A percentile compares a stretch with the other conserved stretches of the same genome.
phyloP scores from a whole-genome alignment of 108 stramenopile species.

The Parietichytrium sp. region DNA sequence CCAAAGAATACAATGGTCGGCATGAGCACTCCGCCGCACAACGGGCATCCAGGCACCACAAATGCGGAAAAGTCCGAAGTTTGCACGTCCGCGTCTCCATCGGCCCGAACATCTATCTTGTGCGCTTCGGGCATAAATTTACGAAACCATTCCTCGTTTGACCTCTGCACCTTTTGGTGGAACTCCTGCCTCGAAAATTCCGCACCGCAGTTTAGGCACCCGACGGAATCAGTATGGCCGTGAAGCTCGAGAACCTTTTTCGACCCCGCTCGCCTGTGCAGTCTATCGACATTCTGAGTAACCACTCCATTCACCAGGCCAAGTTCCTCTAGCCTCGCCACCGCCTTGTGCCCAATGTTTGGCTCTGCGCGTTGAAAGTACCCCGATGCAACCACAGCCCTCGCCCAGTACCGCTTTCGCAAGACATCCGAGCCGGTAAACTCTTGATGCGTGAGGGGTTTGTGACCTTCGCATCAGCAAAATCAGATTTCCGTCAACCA shows the following conservation, averaged over 20 bases:
- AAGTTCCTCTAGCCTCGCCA: conserved; percentile 74
- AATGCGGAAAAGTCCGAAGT: conserved; percentile 66
- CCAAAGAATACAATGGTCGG: conserved; percentile 93
- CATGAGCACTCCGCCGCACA: conserved; percentile 81
- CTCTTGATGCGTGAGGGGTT: conserved; percentile 92
- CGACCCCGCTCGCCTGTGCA: conserved; percentile 81
- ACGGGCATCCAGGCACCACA: conserved; percentile 68
- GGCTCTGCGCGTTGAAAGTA: conserved; percentile 73
- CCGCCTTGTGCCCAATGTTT: conserved; percentile 78
- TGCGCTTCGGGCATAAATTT: not conserved
- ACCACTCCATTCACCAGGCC: conserved; percentile 72
- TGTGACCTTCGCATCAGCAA: no score
- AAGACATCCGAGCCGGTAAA: conserved; percentile 69
- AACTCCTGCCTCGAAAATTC: conserved; percentile 67
- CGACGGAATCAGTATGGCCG: conserved; percentile 72
- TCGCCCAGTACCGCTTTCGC: conserved; percentile 91
- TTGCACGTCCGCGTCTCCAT: conserved; percentile 83
- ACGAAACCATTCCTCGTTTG: conserved; percentile 56
- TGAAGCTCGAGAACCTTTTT: conserved; percentile 82
- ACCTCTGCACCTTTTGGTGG: conserved; percentile 66
- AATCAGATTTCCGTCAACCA: no score
- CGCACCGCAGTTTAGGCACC: conserved; percentile 77
- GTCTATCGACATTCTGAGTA: conserved; percentile 93
- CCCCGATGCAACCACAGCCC: conserved; percentile 80
- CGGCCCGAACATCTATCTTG: conserved; percentile 69